Conservation (phyloP, 805 yeast species). For the Cyberlindnera mrakii region DNA sequence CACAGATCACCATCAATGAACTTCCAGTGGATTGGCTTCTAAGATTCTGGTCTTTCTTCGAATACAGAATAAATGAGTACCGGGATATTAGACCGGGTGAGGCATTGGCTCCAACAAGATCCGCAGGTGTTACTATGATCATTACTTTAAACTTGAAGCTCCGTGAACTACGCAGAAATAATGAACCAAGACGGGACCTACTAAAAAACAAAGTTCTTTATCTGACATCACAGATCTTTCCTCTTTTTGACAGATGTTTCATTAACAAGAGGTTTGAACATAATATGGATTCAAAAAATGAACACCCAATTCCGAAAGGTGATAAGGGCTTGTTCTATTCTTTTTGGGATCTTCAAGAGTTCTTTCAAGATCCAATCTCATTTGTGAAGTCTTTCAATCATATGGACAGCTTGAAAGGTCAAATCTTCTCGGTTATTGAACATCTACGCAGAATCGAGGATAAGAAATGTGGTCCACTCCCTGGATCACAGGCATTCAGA, state of each 20-base stretch:
- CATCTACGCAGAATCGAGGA: slow-evolving; percentile 1
- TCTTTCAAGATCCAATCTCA: slow-evolving; percentile 15
- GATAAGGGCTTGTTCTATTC: not conserved
- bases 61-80: slow-evolving; percentile 6
- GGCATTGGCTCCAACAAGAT: slow-evolving; percentile 4
- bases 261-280: slow-evolving; percentile 12
- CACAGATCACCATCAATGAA: slow-evolving; percentile 5
- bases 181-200: slow-evolving; percentile 16
- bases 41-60: slow-evolving; percentile 18
- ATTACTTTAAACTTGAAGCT: slow-evolving; percentile 14
- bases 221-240: slow-evolving; percentile 13
- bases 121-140: slow-evolving; percentile 10
- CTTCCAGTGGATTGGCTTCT: slow-evolving; percentile 12
- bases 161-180: slow-evolving; percentile 5
- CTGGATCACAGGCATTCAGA: not conserved
- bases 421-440: not conserved
- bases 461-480: not conserved
- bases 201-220: slow-evolving; percentile 14
- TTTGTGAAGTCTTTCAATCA: not conserved
- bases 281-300: slow-evolving; percentile 10
- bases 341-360: slow-evolving; percentile 17
- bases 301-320: slow-evolving; percentile 1
- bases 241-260: slow-evolving; percentile 5
- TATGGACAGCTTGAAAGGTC: not conserved
- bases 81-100: slow-evolving; percentile 1